Conservation (phyloP, 1,139 yeast species). For the Scheffersomyces titani region DNA sequence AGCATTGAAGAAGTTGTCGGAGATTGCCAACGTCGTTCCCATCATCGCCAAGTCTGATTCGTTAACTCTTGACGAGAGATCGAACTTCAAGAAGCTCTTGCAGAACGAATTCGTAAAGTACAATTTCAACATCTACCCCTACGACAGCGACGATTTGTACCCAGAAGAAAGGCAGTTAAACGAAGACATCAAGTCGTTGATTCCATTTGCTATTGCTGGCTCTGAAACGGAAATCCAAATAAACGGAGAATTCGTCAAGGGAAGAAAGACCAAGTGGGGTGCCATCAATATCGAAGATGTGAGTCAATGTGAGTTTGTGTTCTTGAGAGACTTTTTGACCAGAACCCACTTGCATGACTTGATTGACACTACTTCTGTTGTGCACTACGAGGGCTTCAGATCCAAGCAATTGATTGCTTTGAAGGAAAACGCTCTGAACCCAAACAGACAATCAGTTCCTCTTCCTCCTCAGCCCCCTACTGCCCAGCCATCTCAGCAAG, state of each 20-base stretch:
- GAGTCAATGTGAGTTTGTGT: conserved; percentile 91
- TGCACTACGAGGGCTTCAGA: conserved; percentile 92
- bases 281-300: conserved; percentile 89
- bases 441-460: conserved; percentile 28
- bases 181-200: conserved; percentile 71
- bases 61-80: conserved; percentile 82
- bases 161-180: conserved; percentile 83
- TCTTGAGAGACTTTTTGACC: conserved; percentile 88
- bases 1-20: conserved; percentile 81
- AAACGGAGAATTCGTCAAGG: conserved; percentile 80
- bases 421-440: conserved; percentile 75
- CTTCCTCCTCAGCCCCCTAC: conserved; percentile 9
- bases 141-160: conserved; percentile 70
- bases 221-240: conserved; percentile 77
- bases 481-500: conserved; percentile 6
- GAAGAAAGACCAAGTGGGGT: conserved; percentile 95
- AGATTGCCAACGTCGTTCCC: conserved; percentile 92
- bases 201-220: conserved; percentile 95
- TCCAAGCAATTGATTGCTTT: conserved; percentile 90
- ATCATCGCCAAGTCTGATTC: conserved; percentile 93
- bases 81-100: conserved; percentile 68
- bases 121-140: conserved; percentile 83
- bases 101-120: conserved; percentile 78
- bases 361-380: conserved; percentile 86
- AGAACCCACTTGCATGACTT: conserved; percentile 95